Percentiles rank a stretch among this genome's conserved stretches.
These are phyloP conservation scores for Moesziomyces antarcticus DNA, from an alignment of 1,284 basidiomycete genomes.

Conservation along the genomic window DNA sequence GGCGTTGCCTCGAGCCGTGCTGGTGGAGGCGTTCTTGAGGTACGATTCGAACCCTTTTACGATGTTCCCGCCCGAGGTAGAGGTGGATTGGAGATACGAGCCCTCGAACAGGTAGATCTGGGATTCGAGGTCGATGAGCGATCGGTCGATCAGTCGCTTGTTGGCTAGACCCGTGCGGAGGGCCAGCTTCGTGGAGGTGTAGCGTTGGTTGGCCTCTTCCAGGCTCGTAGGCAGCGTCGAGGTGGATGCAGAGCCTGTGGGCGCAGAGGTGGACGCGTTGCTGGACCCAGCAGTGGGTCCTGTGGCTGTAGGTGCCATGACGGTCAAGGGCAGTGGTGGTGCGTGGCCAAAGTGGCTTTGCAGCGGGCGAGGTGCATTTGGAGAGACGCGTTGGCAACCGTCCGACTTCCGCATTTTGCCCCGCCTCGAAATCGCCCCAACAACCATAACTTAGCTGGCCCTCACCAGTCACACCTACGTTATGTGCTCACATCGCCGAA, in stretches of 20 bases:
- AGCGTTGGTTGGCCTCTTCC: conserved; percentile 62
- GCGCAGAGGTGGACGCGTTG: neutral
- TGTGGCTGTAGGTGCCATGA: conserved; percentile 40
- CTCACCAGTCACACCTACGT: no score
- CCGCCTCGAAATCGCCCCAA: no score
- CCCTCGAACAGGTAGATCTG: conserved; percentile 67
- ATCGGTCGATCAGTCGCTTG: conserved; percentile 60
- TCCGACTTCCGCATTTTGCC: conserved; percentile 1
- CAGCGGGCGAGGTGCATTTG: no score
- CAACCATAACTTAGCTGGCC: no score
- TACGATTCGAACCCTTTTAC: conserved; percentile 66
- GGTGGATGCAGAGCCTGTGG: neutral
- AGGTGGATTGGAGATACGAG: conserved; percentile 61
- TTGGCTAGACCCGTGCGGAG: conserved; percentile 53
- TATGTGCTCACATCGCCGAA: neutral
- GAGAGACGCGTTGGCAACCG: no score
- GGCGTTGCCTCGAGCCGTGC: conserved; percentile 5
- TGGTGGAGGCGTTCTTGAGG: conserved; percentile 48
- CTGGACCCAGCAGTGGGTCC: conserved; percentile 1
- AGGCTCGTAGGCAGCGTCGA: conserved; percentile 28
- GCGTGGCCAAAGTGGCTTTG: neutral
- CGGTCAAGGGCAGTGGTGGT: neutral
- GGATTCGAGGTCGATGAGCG: conserved; percentile 63
- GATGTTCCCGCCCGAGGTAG: conserved; percentile 66
- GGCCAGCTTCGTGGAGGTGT: conserved; percentile 48